Conservation (phyloP, 805 yeast species). For the Myxozyma neotropica region DNA sequence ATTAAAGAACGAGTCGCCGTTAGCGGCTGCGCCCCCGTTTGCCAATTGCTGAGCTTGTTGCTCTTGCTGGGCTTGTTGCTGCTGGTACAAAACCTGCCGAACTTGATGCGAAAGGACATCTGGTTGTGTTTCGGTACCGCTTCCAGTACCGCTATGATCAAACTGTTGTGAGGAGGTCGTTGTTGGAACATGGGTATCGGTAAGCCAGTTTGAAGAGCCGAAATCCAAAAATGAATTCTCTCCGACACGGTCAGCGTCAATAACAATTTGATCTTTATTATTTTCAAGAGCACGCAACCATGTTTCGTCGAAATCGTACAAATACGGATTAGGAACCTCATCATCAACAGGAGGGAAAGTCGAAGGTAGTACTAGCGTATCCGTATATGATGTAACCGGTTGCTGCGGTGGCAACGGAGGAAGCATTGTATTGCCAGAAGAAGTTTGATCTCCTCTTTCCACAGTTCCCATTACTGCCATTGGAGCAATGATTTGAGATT, state of each 20-base stretch:
- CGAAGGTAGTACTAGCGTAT: slow-evolving; percentile 27
- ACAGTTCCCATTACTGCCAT: not conserved
- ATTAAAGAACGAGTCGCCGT: slow-evolving; percentile 24
- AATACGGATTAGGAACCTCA: slow-evolving; percentile 32
- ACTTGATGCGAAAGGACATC: slow-evolving; percentile 3
- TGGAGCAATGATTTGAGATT: not conserved
- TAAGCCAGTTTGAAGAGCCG: slow-evolving; percentile 28
- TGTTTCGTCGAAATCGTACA: slow-evolving; percentile 33
- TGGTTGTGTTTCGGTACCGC: slow-evolving; percentile 6
- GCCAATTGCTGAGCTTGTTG: slow-evolving; percentile 9
- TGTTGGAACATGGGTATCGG: slow-evolving; percentile 22
- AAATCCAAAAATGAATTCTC: slow-evolving; percentile 32
- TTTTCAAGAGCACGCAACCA: slow-evolving; percentile 34
- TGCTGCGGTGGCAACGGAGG: slow-evolving; percentile 17
- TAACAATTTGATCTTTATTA: slow-evolving; percentile 31
- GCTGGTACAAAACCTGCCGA: slow-evolving; percentile 8
- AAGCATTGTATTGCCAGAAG: slow-evolving; percentile 1
- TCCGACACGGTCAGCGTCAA: slow-evolving; percentile 34
- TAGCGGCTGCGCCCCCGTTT: not conserved
- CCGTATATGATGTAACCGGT: slow-evolving; percentile 1
- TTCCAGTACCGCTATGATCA: not conserved
- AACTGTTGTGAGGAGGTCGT: not conserved
- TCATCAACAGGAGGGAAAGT: slow-evolving; percentile 31
- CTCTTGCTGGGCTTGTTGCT: slow-evolving; percentile 16
- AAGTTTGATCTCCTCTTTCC: not conserved